phyloP scores from a whole-genome alignment of 2,329 filamentous ascomycete species.

The Plectosphaerella cucumerina region DNA sequence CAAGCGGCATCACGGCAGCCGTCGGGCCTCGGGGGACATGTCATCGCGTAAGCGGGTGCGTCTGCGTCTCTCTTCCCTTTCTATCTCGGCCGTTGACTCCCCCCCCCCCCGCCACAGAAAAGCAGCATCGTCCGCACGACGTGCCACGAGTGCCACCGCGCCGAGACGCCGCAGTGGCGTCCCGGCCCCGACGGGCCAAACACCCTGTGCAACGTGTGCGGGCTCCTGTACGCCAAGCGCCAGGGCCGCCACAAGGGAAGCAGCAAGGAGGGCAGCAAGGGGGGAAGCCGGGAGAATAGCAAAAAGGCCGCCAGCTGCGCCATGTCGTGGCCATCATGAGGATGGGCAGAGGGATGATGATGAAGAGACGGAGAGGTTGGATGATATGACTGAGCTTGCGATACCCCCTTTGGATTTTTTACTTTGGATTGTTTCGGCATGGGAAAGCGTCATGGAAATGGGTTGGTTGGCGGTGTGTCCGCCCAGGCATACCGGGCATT shows the following conservation, averaged over 20 bases:
- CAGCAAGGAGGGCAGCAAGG: background rate
- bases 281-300: background rate
- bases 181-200: constrained; percentile 69
- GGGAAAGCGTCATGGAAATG: too few species aligned
- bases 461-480: too few species aligned
- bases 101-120: background rate
- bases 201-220: constrained; percentile 71
- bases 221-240: constrained; percentile 41
- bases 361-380: background rate
- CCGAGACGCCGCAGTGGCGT: constrained; percentile 73
- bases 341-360: background rate
- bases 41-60: too few species aligned
- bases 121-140: constrained; percentile 16
- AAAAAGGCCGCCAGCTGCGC: background rate
- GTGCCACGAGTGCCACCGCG: constrained; percentile 53
- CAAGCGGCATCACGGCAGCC: background rate
- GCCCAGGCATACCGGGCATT: too few species aligned
- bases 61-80: too few species aligned
- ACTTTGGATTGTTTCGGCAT: background rate
- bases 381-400: background rate
- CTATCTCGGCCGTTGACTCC: background rate
- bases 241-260: constrained; percentile 7
- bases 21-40: too few species aligned
- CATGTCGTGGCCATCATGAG: background rate
- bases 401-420: background rate